phyloP scores from a whole-genome alignment of 441 rosid species.

The Rhodomyrtus psidioides region DNA sequence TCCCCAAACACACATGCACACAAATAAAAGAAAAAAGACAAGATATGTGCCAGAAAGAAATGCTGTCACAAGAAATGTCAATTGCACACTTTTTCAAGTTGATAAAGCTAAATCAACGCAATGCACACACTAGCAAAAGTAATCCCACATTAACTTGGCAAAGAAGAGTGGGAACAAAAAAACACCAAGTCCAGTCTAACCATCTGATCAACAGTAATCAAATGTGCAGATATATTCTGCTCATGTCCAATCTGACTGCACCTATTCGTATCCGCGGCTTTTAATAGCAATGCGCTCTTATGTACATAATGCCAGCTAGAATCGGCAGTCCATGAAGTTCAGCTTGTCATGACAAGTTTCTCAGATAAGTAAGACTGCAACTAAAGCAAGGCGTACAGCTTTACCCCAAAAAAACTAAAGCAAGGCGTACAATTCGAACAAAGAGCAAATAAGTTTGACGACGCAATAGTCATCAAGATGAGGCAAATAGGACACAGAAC shows the following conservation, averaged over 20 bases:
- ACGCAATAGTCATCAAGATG: background rate
- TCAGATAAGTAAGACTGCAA: background rate
- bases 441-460: background rate
- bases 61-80: no score
- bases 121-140: background rate
- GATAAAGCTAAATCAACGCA: background rate
- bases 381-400: background rate
- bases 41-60: no score
- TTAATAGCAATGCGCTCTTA: background rate
- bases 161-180: no score
- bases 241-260: background rate
- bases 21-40: no score
- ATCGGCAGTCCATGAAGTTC: background rate
- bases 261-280: background rate
- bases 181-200: no score
- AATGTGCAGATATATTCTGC: background rate
- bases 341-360: background rate
- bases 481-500: background rate
- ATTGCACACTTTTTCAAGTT: background rate
- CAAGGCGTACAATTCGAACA: background rate
- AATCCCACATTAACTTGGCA: no score
- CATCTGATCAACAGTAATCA: background rate
- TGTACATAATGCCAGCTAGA: background rate
- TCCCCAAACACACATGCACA: no score
- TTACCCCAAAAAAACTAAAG: no score